Conservation (phyloP, 179 eudicot genomes). For the Actinidia chinensis region DNA sequence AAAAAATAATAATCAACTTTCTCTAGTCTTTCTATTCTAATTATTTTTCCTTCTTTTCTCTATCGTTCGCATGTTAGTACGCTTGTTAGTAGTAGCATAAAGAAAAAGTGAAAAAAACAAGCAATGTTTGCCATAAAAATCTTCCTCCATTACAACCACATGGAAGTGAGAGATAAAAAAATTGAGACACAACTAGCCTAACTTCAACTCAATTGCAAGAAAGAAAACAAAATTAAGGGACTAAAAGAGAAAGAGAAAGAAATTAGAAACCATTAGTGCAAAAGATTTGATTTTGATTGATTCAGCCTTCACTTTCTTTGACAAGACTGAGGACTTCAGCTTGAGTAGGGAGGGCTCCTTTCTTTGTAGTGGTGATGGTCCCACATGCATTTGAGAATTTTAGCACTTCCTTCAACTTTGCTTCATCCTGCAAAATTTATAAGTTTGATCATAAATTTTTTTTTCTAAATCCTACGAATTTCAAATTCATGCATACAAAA, state of each 20-base stretch:
- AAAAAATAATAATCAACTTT: too few species aligned
- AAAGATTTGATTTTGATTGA: neutral
- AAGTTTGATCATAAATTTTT: too few species aligned
- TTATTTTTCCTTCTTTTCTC: too few species aligned
- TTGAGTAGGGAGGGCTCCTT: constrained; percentile 77
- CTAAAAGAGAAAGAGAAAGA: neutral
- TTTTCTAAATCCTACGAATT: too few species aligned
- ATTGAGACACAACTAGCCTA: neutral
- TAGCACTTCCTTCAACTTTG: constrained; percentile 48
- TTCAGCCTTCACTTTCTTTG: neutral
- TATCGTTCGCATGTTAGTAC: too few species aligned
- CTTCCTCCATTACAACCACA: neutral
- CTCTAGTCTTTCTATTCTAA: too few species aligned
- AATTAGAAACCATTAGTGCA: too few species aligned
- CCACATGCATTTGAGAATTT: constrained; percentile 72
- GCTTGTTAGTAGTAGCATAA: too few species aligned
- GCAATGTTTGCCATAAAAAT: too few species aligned
- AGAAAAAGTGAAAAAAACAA: too few species aligned
- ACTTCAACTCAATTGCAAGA: neutral
- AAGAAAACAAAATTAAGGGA: neutral
- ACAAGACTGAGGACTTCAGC: constrained; percentile 36
- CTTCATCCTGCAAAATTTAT: constrained; percentile 58
- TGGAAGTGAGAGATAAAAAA: neutral
- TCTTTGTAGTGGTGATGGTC: constrained; percentile 77
- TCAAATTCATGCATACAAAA: too few species aligned